Evolutionary conservation across 2,329 filamentous ascomycete genomes (phyloP).

Genomic region (Fusarium pseudonygamai): DNA sequence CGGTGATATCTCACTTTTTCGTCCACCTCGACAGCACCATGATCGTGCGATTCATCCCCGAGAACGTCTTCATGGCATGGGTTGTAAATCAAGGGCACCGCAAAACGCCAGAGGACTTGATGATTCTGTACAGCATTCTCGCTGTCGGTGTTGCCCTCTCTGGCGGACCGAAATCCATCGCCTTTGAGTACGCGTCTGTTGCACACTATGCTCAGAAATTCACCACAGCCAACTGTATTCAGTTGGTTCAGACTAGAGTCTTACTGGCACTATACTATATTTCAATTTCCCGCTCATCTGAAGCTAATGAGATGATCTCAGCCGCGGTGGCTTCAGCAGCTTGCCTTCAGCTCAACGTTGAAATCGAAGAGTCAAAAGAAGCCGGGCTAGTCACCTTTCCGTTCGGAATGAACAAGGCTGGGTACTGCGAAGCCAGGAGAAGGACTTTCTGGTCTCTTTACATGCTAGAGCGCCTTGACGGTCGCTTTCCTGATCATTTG

Average conservation of each 20-base stretch:
- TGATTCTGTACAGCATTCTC: constrained; percentile 57
- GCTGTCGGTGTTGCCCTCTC: constrained; percentile 52
- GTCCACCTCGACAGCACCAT: constrained; percentile 53
- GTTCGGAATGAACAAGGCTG: constrained; percentile 65
- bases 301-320: constrained; percentile 72
- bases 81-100: constrained; percentile 47
- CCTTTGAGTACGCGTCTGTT: constrained; percentile 57
- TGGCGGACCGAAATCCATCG: constrained; percentile 50
- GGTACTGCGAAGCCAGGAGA: constrained; percentile 72
- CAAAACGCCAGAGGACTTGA: constrained; percentile 55
- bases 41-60: constrained; percentile 55
- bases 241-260: constrained; percentile 74
- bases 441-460: constrained; percentile 79
- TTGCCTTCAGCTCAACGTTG: constrained; percentile 70
- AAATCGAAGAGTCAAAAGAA: constrained; percentile 61
- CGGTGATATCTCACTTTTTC: constrained; percentile 55
- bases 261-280: constrained; percentile 74
- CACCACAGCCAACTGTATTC: constrained; percentile 53
- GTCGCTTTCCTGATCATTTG: constrained; percentile 62
- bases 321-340: constrained; percentile 68
- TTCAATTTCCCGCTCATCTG: constrained; percentile 65
- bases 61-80: constrained; percentile 52
- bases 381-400: constrained; percentile 54
- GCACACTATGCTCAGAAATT: constrained; percentile 63
- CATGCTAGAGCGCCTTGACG: constrained; percentile 73